Base-by-base conservation (phyloP, 768 basidiomycete genomes). In the Xerocomellus amylosporus region DNA sequence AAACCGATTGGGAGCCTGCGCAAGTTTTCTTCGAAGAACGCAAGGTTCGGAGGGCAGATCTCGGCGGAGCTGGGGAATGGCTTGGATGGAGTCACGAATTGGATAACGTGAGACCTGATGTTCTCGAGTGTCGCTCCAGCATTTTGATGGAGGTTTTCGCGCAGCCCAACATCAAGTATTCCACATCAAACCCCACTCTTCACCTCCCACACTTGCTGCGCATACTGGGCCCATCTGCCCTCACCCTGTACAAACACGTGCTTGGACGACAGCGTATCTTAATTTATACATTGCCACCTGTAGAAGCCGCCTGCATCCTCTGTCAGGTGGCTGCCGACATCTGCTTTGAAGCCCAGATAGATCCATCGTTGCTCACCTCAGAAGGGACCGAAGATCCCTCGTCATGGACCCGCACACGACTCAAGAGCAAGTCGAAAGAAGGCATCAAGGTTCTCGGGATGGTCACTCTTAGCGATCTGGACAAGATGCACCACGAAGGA, bases 171-270 rank as follows among this genome's bases (percentile, higher is more conserved):
- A 36, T 68, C 17, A 58, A 63, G 7, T 59, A 60, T 51, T 64
- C 64, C 13, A 54, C 54, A 4, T 66, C 66, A 8, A 78, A 79
- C 56, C 89, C 88, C 6, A 83, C 84, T 5, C 70, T 87, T 3
- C 88, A 90, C 58, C 81, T 93, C 38, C 80, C 90, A 0, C 87
- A 90, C 54, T 73, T 93, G 20, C 71, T 93, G 28, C 84, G 85
- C 28, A 84, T 91, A 49, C 75, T 93, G 24, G 91, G 91, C 0
- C 88, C 90, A 0, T 88, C 89, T 1, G 81, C 83, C 0, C 71
- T 93, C 34, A 92, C 88, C 0, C 69, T 93, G 3, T 90, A 89
- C 73, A 91, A 91, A 63, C 83, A 91, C 61, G 80, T 90, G 15
- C 76, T 93, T 5, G 85, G 85, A 0, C 79, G 90, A 7, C 82